phyloP scores from a whole-genome alignment of 345 rosid species.

The Euphorbia tirucalli region DNA sequence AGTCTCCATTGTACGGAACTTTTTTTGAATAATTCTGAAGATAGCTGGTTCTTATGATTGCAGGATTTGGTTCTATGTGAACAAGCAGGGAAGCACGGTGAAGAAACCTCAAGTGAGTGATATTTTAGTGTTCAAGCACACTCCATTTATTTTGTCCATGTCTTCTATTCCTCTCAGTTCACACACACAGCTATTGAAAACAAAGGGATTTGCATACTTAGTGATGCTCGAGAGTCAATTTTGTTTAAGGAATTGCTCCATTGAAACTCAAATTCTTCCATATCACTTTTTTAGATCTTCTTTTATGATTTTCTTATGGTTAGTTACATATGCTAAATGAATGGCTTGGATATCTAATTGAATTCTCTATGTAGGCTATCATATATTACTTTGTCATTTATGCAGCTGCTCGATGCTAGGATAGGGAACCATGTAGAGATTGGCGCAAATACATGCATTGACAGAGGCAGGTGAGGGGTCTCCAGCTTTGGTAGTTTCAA shows the following conservation, averaged over 20 bases:
- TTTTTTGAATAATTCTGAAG: not conserved
- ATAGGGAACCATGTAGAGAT: slow-evolving; percentile 77
- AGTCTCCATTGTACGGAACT: not conserved
- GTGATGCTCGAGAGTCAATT: not conserved
- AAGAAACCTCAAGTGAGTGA: slow-evolving; percentile 82
- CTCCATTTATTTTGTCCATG: not conserved
- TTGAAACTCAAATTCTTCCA: not conserved
- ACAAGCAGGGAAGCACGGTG: slow-evolving; percentile 57
- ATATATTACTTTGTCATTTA: not conserved
- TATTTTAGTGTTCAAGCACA: not conserved
- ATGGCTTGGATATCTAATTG: slow-evolving; percentile 3
- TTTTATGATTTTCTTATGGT: not conserved
- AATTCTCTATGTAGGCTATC: slow-evolving; percentile 3
- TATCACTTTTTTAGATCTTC: not conserved
- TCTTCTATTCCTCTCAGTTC: no score
- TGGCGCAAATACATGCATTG: slow-evolving; percentile 86
- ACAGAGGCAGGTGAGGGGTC: slow-evolving; percentile 71
- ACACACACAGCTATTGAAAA: no score
- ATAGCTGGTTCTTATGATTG: not conserved
- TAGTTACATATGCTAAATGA: not conserved
- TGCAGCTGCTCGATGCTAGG: slow-evolving; percentile 54
- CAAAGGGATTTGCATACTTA: not conserved
- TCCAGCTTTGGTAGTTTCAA: slow-evolving; percentile 6
- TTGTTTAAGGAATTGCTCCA: not conserved
- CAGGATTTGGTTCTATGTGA: slow-evolving; percentile 84